Evolutionary conservation across 2,329 filamentous ascomycete species (phyloP).

Genomic region (Colletotrichum tropicale): DNA sequence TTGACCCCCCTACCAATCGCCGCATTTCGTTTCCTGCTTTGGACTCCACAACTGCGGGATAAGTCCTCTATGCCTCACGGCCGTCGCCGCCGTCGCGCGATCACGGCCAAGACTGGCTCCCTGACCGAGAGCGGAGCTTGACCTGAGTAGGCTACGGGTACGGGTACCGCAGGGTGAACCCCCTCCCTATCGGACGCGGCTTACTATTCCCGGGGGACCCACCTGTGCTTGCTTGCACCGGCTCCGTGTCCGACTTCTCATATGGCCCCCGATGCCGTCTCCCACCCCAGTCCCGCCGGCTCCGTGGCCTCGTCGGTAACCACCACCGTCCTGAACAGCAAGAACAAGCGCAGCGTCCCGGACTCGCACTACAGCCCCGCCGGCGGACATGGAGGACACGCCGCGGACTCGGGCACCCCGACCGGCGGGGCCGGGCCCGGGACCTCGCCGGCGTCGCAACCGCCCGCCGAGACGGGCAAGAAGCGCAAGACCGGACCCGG

Average conservation of each 20-base stretch:
- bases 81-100: neutral
- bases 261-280: constrained; percentile 18
- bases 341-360: constrained; percentile 15
- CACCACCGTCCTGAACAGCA: neutral
- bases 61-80: neutral
- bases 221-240: neutral
- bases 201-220: neutral
- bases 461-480: constrained; percentile 34
- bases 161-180: neutral
- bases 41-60: neutral
- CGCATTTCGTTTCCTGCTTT: neutral
- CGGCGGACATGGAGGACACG: neutral
- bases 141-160: neutral
- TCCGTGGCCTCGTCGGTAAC: constrained; percentile 19
- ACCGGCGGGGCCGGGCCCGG: neutral
- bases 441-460: constrained; percentile 6
- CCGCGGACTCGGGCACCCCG: neutral
- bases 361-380: constrained; percentile 6
- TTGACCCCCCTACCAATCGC: neutral
- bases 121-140: constrained; percentile 4
- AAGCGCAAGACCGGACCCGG: constrained; percentile 51
- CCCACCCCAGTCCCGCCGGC: constrained; percentile 20
- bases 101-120: constrained; percentile 6
- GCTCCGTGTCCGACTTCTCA: neutral
- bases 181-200: neutral